A percentile compares a stretch with the other conserved stretches of the same genome.
Evolutionary conservation across 345 rosid genomes (phyloP).

Genomic region (Camelina hispida): DNA sequence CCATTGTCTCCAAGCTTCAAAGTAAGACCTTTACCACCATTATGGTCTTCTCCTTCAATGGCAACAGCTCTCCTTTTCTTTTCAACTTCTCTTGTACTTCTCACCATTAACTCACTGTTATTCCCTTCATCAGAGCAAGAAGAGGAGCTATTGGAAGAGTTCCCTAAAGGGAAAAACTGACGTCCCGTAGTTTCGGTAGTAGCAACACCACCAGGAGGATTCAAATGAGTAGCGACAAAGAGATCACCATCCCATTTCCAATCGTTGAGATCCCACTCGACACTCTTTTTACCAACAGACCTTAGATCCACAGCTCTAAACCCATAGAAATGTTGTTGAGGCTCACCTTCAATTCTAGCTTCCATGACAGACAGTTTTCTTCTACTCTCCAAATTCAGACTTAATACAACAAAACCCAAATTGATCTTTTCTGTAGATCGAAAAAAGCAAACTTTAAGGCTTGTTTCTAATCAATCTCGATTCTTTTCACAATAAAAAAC

Average conservation of each 20-base stretch:
- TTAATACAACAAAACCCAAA: constrained; percentile 27
- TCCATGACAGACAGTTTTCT: constrained; percentile 60
- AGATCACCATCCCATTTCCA: constrained; percentile 99
- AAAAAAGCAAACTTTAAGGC: constrained; percentile 28
- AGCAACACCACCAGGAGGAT: constrained; percentile 41
- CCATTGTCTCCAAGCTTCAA: constrained; percentile 80
- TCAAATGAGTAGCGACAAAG: constrained; percentile 74
- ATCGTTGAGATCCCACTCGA: constrained; percentile 92
- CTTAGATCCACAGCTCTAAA: constrained; percentile 53
- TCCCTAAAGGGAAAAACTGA: constrained; percentile 73
- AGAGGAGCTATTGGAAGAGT: constrained; percentile 81
- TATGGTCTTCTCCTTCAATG: constrained; percentile 63
- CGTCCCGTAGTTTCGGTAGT: constrained; percentile 48
- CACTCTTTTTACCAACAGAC: constrained; percentile 65
- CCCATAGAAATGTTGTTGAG: constrained; percentile 60
- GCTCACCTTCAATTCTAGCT: constrained; percentile 71
- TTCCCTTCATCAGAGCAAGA: constrained; percentile 87
- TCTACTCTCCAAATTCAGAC: constrained; percentile 31
- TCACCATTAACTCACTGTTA: constrained; percentile 50
- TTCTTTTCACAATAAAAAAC: constrained; percentile 62
- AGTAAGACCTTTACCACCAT: constrained; percentile 53
- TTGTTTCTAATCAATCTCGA: constrained; percentile 61
- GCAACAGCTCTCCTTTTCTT: constrained; percentile 74
- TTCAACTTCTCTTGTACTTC: constrained; percentile 48
- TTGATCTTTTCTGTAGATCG: constrained; percentile 49